A percentile compares a stretch with the other conserved stretches of the same genome.
Conservation (phyloP, 2,329 filamentous ascomycete species). For the Coniochaeta sp. region DNA sequence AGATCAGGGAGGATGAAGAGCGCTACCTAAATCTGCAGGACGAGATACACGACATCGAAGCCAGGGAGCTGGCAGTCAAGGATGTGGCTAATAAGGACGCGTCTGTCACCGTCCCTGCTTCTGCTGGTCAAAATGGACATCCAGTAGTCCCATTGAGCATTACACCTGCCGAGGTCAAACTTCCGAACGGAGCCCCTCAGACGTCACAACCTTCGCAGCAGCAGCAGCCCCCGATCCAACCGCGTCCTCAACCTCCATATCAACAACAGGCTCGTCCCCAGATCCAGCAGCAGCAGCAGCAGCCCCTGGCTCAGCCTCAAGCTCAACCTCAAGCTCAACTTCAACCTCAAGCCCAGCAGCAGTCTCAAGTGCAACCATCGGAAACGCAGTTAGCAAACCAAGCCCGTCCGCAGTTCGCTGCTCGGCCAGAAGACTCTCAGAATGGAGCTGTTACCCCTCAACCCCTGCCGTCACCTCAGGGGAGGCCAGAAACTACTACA, state of each 20-base stretch:
- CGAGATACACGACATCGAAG: slow-evolving; percentile 63
- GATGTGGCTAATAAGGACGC: not conserved
- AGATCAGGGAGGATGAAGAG: slow-evolving; percentile 69
- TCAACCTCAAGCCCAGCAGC: slow-evolving; percentile 12
- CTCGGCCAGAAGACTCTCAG: not conserved
- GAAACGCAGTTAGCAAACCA: not conserved
- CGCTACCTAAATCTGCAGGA: slow-evolving; percentile 54
- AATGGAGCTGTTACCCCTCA: not conserved
- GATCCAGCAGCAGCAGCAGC: slow-evolving; percentile 3
- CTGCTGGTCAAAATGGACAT: not conserved
- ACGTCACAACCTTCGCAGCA: not conserved
- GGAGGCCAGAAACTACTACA: not conserved
- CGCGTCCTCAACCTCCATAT: not conserved
- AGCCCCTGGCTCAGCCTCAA: slow-evolving; percentile 10
- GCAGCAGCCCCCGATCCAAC: not conserved
- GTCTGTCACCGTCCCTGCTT: not conserved
- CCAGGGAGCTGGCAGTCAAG: slow-evolving; percentile 14
- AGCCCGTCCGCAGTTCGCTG: not conserved
- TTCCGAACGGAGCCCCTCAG: not conserved
- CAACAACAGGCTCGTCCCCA: not conserved
- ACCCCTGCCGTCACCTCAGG: not conserved
- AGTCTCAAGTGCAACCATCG: slow-evolving; percentile 10
- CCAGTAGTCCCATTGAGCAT: not conserved
- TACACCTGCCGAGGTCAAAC: not conserved
- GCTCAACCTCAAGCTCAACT: slow-evolving; percentile 6